These are phyloP conservation scores for Talaromyces atroroseus DNA, from an alignment of 2,329 filamentous ascomycete species.

Conservation along the genomic window DNA sequence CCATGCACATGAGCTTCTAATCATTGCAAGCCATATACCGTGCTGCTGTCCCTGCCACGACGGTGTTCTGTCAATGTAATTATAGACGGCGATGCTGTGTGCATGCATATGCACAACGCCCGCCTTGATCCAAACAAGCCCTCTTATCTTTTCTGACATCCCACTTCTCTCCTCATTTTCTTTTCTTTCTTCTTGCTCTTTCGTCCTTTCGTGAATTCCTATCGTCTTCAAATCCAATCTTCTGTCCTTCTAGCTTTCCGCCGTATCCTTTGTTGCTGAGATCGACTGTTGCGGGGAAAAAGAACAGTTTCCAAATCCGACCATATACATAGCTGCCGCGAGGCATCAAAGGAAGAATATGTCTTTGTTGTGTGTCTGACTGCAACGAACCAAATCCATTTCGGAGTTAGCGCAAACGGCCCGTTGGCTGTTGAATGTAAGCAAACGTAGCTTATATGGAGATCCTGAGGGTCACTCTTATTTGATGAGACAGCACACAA, in stretches of 20 bases:
- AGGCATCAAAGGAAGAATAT: conserved; percentile 4
- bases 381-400: neutral
- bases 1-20: neutral
- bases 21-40: neutral
- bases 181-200: neutral
- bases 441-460: neutral
- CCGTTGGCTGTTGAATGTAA: neutral
- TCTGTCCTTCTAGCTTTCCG: neutral
- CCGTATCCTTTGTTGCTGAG: conserved; percentile 1
- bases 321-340: neutral
- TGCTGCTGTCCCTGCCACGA: neutral
- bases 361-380: conserved; percentile 4
- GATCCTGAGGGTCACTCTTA: neutral
- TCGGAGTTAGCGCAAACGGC: neutral
- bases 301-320: neutral
- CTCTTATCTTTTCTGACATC: neutral
- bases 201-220: neutral
- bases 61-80: neutral
- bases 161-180: neutral
- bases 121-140: neutral
- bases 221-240: neutral
- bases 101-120: neutral
- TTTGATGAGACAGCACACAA: neutral
- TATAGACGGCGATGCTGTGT: neutral
- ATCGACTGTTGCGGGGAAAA: conserved; percentile 3